A percentile compares a stretch with the other conserved stretches of the same genome.
Evolutionary conservation across 805 yeast species (phyloP).

Genomic region (Zygoascus ofunaensis): DNA sequence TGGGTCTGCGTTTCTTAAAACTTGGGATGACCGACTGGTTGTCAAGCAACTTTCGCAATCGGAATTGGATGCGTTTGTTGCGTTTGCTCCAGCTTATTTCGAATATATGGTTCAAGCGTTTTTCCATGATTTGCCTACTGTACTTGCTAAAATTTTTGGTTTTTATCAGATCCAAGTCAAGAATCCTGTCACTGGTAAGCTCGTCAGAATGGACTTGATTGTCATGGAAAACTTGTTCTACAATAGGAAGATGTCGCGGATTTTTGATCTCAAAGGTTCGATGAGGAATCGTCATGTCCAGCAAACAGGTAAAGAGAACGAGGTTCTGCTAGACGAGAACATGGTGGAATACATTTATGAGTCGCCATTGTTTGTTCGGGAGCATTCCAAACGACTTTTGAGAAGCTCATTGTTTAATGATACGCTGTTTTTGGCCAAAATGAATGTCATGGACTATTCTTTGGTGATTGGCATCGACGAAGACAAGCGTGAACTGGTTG

Average conservation of each 20-base stretch:
- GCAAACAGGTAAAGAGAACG: conserved; percentile 92
- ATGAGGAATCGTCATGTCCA: conserved; percentile 96
- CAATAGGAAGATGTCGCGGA: conserved; percentile 68
- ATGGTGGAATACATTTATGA: conserved; percentile 98
- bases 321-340: conserved; percentile 89
- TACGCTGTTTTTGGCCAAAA: conserved; percentile 83
- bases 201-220: conserved; percentile 77
- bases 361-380: conserved; percentile 87
- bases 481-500: conserved; percentile 53
- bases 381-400: conserved; percentile 76
- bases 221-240: conserved; percentile 95
- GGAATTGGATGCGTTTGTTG: conserved; percentile 87
- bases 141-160: conserved; percentile 89
- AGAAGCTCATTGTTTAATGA: conserved; percentile 93
- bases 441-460: conserved; percentile 99
- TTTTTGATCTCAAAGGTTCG: conserved; percentile 94
- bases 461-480: conserved; percentile 85
- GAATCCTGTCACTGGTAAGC: conserved; percentile 64
- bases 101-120: conserved; percentile 92
- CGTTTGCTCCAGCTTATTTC: conserved; percentile 93
- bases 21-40: conserved; percentile 81
- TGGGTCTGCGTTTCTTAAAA: conserved; percentile 88
- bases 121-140: conserved; percentile 91
- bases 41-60: conserved; percentile 80
- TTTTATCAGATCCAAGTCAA: conserved; percentile 88